phyloP scores from a whole-genome alignment of 2,329 filamentous ascomycete species.

The Fusarium succisae region DNA sequence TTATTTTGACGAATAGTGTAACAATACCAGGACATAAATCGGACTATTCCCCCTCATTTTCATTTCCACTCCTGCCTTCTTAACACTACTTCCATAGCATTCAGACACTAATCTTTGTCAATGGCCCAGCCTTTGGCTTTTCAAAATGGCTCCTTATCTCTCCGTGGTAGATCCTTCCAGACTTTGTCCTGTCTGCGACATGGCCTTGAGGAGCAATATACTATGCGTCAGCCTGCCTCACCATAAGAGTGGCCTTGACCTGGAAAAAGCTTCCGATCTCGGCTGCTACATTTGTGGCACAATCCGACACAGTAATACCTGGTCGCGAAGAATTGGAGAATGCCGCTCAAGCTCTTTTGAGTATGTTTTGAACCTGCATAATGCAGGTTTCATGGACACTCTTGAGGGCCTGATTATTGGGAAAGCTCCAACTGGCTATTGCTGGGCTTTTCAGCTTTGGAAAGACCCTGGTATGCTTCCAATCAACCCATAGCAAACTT shows the following conservation, averaged over 20 bases:
- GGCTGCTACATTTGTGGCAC: background rate
- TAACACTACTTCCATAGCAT: background rate
- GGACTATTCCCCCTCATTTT: background rate
- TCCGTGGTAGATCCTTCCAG: fast-evolving
- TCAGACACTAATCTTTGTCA: background rate
- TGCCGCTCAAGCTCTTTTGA: background rate
- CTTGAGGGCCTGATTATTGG: background rate
- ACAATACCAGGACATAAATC: background rate
- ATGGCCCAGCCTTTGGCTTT: fast-evolving
- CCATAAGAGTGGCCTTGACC: background rate
- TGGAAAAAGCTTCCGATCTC: background rate
- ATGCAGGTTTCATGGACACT: background rate
- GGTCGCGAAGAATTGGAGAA: background rate
- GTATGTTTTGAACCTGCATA: background rate
- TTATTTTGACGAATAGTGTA: background rate
- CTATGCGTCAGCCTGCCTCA: fast-evolving
- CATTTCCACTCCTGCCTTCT: fast-evolving
- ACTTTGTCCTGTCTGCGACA: background rate
- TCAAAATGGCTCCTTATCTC: background rate
- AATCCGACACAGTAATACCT: background rate
- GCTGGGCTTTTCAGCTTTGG: background rate
- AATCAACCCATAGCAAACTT: background rate
- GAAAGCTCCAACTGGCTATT: background rate
- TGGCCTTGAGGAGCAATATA: background rate
- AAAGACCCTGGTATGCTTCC: background rate